phyloP scores from a whole-genome alignment of 2,329 filamentous ascomycete genomes.

The Penicillium sp. region DNA sequence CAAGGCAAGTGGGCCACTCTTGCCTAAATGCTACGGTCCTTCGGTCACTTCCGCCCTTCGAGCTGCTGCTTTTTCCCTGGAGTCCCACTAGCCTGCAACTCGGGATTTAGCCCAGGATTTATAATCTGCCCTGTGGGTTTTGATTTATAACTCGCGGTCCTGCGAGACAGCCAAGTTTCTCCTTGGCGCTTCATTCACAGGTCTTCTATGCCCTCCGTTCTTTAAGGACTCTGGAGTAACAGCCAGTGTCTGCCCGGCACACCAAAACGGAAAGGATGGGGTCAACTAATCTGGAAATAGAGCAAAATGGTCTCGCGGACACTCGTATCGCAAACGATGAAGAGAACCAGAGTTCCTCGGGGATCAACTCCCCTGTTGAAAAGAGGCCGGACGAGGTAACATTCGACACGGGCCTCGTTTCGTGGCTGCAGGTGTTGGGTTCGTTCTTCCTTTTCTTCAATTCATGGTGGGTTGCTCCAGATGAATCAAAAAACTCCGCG shows the following conservation, averaged over 20 bases:
- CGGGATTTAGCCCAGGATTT: slow-evolving; percentile 22
- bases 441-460: slow-evolving; percentile 52
- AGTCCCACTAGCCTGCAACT: slow-evolving; percentile 20
- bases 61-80: not conserved
- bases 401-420: slow-evolving; percentile 39
- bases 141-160: not conserved
- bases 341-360: slow-evolving; percentile 11
- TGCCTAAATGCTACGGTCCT: slow-evolving; percentile 1
- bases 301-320: slow-evolving; percentile 24
- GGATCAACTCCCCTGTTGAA: slow-evolving; percentile 13
- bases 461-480: slow-evolving; percentile 44
- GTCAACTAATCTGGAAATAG: slow-evolving; percentile 27
- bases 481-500: not conserved
- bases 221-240: not conserved
- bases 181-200: not conserved
- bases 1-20: slow-evolving; percentile 10
- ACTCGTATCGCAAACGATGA: slow-evolving; percentile 12
- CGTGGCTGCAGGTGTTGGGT: slow-evolving; percentile 51
- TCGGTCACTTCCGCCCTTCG: slow-evolving; percentile 17
- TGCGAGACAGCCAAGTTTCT: not conserved
- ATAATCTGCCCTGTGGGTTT: slow-evolving; percentile 16
- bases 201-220: not conserved
- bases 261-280: slow-evolving; percentile 17
- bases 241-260: slow-evolving; percentile 2
- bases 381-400: slow-evolving; percentile 26